phyloP scores from a whole-genome alignment of 139 green algal genomes.

The Coelastrella sp. region DNA sequence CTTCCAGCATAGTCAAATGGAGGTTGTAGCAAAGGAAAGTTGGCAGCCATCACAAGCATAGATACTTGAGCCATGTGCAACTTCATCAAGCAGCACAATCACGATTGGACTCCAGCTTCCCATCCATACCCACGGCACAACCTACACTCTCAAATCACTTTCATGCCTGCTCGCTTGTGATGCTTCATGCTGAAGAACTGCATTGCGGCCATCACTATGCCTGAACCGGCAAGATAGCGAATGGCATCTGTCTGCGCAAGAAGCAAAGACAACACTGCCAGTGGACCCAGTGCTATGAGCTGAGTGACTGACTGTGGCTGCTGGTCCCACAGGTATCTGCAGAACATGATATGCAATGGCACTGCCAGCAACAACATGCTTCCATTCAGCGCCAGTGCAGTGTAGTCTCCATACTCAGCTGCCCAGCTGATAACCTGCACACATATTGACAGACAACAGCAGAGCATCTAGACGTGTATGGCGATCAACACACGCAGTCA shows the following conservation, averaged over 20 bases:
- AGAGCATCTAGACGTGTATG: too few relatives aligned
- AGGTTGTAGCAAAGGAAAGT: too few relatives aligned
- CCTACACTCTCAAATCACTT: constrained; percentile 51
- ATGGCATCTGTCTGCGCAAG: constrained; percentile 57
- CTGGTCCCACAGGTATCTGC: constrained; percentile 71
- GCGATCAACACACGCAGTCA: too few relatives aligned
- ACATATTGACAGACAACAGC: background rate
- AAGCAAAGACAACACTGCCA: constrained; percentile 68
- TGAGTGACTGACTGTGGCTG: constrained; percentile 39
- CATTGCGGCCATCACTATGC: constrained; percentile 55
- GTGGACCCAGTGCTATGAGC: constrained; percentile 68
- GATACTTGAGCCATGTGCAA: too few relatives aligned
- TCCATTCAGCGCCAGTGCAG: background rate
- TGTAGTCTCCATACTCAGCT: background rate
- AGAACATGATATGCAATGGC: constrained; percentile 63
- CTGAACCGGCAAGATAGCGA: constrained; percentile 57
- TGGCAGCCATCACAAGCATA: too few relatives aligned
- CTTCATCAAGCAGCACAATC: background rate
- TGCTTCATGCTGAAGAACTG: constrained; percentile 72
- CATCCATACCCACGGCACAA: background rate
- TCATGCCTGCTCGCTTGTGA: constrained; percentile 59
- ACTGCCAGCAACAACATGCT: constrained; percentile 49
- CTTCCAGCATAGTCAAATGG: too few relatives aligned
- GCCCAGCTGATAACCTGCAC: constrained; percentile 26
- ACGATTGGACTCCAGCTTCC: background rate